Percentiles rank a stretch among this genome's conserved stretches.
Evolutionary conservation across 106 monocot genomes (phyloP).

Genomic region (Dioscorea dumetorum): DNA sequence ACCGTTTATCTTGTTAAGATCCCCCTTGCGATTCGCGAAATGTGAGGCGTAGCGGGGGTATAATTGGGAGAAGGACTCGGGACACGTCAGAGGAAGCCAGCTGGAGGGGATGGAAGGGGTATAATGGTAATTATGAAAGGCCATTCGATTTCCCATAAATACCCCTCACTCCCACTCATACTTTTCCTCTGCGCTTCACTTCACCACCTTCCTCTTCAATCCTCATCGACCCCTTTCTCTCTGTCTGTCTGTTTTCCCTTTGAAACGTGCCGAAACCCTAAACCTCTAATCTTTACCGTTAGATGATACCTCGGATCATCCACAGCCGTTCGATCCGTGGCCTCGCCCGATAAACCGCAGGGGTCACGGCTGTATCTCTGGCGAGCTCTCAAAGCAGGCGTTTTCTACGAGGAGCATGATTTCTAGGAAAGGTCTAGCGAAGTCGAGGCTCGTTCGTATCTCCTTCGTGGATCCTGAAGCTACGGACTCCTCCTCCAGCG

Average conservation of each 20-base stretch:
- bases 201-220: too few species aligned
- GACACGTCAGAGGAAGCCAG: background rate
- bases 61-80: background rate
- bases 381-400: slow-evolving; percentile 23
- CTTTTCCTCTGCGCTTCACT: background rate
- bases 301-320: background rate
- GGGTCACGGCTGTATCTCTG: background rate
- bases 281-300: background rate
- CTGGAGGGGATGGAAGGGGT: background rate
- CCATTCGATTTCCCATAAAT: background rate
- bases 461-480: slow-evolving; percentile 46
- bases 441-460: slow-evolving; percentile 23
- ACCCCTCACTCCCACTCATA: background rate
- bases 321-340: background rate
- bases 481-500: slow-evolving; percentile 52
- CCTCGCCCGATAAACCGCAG: slow-evolving; percentile 7
- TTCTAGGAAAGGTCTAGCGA: background rate
- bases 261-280: background rate
- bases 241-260: too few species aligned
- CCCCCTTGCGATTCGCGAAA: too few species aligned
- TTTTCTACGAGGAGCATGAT: slow-evolving; percentile 10
- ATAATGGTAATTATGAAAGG: background rate
- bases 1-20: too few species aligned
- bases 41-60: background rate
- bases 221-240: too few species aligned